These are phyloP conservation scores for Tillandsia leiboldiana DNA, from an alignment of 176 grass and related monocot genomes.

Conservation along the genomic window DNA sequence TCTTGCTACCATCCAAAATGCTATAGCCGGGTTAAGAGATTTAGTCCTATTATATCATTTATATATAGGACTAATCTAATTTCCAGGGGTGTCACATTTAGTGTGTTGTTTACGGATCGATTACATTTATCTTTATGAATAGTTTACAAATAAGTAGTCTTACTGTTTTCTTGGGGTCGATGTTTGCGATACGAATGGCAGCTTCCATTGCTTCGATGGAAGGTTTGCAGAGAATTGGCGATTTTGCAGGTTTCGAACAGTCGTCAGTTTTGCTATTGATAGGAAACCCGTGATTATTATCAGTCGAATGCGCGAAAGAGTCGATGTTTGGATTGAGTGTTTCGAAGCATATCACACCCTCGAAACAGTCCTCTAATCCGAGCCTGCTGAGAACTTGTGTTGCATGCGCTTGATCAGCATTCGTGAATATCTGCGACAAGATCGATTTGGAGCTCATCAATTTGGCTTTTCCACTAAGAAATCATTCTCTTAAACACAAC, in stretches of 20 bases:
- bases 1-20: too few species aligned
- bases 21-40: too few species aligned
- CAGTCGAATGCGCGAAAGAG: not conserved
- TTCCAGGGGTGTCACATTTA: too few species aligned
- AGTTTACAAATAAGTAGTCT: not conserved
- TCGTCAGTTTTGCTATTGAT: not conserved
- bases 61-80: too few species aligned
- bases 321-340: slow-evolving; percentile 37
- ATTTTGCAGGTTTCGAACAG: slow-evolving; percentile 14
- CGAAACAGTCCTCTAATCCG: slow-evolving; percentile 48
- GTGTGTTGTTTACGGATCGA: not conserved
- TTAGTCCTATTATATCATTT: too few species aligned
- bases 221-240: slow-evolving; percentile 51
- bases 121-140: not conserved
- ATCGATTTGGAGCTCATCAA: not conserved
- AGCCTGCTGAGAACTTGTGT: slow-evolving; percentile 40
- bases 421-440: slow-evolving; percentile 46
- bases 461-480: not conserved
- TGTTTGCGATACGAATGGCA: slow-evolving; percentile 36
- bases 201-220: slow-evolving; percentile 55
- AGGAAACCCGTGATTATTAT: not conserved
- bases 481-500: not conserved
- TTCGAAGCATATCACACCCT: slow-evolving; percentile 68
- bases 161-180: slow-evolving; percentile 47
- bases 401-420: slow-evolving; percentile 45